Evolutionary conservation across 306 rosid species (phyloP), one percentile per base, ranked within the genome.

Genomic region (Crataegus laevigata): DNA sequence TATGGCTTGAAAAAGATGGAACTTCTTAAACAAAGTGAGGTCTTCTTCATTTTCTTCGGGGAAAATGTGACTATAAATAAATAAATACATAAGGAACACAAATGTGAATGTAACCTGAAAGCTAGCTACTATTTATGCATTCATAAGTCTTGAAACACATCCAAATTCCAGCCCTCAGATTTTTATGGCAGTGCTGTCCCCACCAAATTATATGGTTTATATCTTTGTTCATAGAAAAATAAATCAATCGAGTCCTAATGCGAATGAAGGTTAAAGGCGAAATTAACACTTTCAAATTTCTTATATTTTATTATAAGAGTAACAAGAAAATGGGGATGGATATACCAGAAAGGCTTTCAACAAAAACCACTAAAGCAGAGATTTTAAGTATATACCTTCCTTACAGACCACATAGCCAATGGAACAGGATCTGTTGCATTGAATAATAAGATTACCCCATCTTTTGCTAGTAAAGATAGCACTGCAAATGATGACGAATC

Each of bases 361-460:
- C 24, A 55, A 60, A 19, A 14, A 14, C 9, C 40, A 7, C 40
- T 1, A 36, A 36, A 36, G 55, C 3, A 43, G 19, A 62, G 55
- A 68, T n/a, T 28, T 72, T 25, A 75, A 68, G 69, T 13, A 78
- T 59, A 36, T 87, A 94, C 99, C 99, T 90, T 92, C 55, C 85
- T 82, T 60, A 88, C 96, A 50, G 97, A 89, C 96, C 94, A 90
- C 61, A 90, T 82, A 76, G 87, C 83, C 80, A 86, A 79, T 26
- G 97, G 96, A 89, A 83, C 73, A 75, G 97, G 99, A 81, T 89
- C 88, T 55, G 88, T 79, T 71, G 66, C 83, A 29, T 84, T 84
- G 85, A 94, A 90, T 80, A 92, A 70, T 78, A 90, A 77, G 71
- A 94, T 86, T 34, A 90, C 22, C 71, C 97, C 97, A 79, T 94